Conservation (phyloP, 371 early-diverging fungal species). For the Apophysomyces elegans region DNA sequence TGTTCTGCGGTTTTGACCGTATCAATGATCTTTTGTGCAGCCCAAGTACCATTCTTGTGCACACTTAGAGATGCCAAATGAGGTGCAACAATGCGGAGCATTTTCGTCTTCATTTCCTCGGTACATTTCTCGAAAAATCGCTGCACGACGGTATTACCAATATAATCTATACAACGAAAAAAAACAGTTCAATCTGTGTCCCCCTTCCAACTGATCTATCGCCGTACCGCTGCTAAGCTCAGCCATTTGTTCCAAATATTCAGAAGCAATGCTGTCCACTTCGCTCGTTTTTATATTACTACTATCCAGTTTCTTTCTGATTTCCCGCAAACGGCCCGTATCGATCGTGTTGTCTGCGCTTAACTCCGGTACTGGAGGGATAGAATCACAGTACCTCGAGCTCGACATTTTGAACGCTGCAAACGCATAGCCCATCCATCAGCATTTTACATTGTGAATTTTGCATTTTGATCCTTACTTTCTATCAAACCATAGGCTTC, state of each 20-base stretch:
- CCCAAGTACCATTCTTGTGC: conserved; percentile 96
- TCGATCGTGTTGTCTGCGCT: conserved; percentile 70
- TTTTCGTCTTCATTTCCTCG: conserved; percentile 58
- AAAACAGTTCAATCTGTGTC: not conserved
- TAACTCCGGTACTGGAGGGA: conserved; percentile 78
- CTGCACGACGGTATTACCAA: conserved; percentile 86
- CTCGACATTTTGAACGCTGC: conserved; percentile 15
- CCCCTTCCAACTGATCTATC: not conserved
- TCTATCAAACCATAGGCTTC: conserved; percentile 17
- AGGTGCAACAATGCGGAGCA: conserved; percentile 64
- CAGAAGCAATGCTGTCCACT: conserved; percentile 69
- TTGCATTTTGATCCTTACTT: conserved; percentile 18
- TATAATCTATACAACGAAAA: conserved; percentile 36
- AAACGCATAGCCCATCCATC: not conserved
- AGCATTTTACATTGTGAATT: too few species aligned
- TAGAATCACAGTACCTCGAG: conserved; percentile 59
- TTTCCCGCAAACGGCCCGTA: conserved; percentile 83
- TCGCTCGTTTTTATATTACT: conserved; percentile 57
- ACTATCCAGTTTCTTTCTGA: conserved; percentile 87
- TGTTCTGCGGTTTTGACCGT: conserved; percentile 67
- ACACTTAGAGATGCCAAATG: conserved; percentile 83
- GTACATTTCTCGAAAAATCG: conserved; percentile 74
- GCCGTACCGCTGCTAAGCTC: conserved; percentile 87
- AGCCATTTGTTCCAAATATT: conserved; percentile 72
- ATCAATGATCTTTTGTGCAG: conserved; percentile 89